A percentile compares a stretch with the other conserved stretches of the same genome.
Conservation (phyloP, 139 green algal species). For the Choricystis sp. region DNA sequence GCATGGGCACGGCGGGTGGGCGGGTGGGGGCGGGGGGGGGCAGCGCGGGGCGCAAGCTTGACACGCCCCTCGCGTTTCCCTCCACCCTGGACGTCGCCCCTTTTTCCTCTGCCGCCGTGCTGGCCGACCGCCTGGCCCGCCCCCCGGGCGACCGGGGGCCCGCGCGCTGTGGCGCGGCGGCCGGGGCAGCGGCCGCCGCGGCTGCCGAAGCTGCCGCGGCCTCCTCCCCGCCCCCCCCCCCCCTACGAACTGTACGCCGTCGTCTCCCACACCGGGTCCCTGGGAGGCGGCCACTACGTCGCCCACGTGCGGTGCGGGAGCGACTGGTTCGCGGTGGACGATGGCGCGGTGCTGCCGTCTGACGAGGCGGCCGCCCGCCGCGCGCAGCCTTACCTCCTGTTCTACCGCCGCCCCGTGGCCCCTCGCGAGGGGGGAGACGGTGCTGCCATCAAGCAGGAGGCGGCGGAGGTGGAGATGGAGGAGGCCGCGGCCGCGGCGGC, state of each 20-base stretch:
- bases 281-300: conserved; percentile 71
- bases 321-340: conserved; percentile 76
- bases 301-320: conserved; percentile 31
- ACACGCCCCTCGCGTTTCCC: conserved; percentile 60
- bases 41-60: conserved; percentile 38
- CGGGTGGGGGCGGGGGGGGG: not conserved
- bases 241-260: conserved; percentile 70
- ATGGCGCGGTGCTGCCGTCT: conserved; percentile 46
- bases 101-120: conserved; percentile 40
- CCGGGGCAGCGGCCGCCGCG: conserved; percentile 1
- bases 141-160: not conserved
- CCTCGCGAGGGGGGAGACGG: too few species aligned
- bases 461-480: not conserved
- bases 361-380: conserved; percentile 36
- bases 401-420: too few species aligned
- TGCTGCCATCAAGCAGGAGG: not conserved
- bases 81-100: conserved; percentile 57
- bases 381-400: conserved; percentile 80
- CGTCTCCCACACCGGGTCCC: conserved; percentile 53
- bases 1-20: conserved; percentile 16
- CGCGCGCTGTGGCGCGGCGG: not conserved
- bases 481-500: too few species aligned
- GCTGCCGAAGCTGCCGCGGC: not conserved
- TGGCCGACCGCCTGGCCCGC: conserved; percentile 15
- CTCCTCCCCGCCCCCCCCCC: not conserved